Evolutionary conservation across 352 stramenopile genomes (phyloP).

Genomic region (Pythium aquatile): DNA sequence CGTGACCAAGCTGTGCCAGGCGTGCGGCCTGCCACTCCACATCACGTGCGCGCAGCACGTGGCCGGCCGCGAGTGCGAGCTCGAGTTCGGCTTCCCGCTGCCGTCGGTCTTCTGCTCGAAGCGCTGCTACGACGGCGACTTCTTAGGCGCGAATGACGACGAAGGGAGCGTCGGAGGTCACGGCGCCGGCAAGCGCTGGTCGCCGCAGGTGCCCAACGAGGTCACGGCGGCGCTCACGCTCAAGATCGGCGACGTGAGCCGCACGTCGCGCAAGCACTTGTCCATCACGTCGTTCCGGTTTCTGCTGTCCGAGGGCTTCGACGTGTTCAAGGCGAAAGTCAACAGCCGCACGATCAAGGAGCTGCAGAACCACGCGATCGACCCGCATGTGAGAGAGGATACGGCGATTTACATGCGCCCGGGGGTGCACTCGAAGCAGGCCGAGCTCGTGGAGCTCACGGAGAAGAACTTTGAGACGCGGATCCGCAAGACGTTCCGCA

Average conservation of each 20-base stretch:
- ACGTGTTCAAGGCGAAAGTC: slow-evolving; percentile 69
- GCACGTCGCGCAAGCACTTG: slow-evolving; percentile 71
- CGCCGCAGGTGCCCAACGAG: slow-evolving; percentile 52
- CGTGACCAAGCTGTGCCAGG: slow-evolving; percentile 38
- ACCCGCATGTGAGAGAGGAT: slow-evolving; percentile 62
- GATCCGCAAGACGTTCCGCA: slow-evolving; percentile 69
- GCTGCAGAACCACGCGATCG: slow-evolving; percentile 39
- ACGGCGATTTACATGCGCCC: slow-evolving; percentile 74
- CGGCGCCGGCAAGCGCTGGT: slow-evolving; percentile 17
- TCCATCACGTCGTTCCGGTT: slow-evolving; percentile 62
- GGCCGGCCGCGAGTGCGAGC: slow-evolving; percentile 35
- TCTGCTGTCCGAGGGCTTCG: slow-evolving; percentile 65
- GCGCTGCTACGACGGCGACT: slow-evolving; percentile 38
- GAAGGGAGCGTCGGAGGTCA: background rate
- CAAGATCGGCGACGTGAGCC: slow-evolving; percentile 71
- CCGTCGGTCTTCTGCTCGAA: slow-evolving; percentile 38
- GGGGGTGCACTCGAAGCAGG: slow-evolving; percentile 74
- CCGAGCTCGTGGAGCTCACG: slow-evolving; percentile 70
- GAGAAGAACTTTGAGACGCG: slow-evolving; percentile 66
- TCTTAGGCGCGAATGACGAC: slow-evolving; percentile 7
- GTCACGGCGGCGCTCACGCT: slow-evolving; percentile 64
- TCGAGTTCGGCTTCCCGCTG: slow-evolving; percentile 36
- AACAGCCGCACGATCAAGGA: slow-evolving; percentile 56
- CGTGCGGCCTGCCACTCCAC: slow-evolving; percentile 36
- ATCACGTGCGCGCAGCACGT: slow-evolving; percentile 37